phyloP scores from a whole-genome alignment of 208 protist species.

The Leishmania braziliensis region DNA sequence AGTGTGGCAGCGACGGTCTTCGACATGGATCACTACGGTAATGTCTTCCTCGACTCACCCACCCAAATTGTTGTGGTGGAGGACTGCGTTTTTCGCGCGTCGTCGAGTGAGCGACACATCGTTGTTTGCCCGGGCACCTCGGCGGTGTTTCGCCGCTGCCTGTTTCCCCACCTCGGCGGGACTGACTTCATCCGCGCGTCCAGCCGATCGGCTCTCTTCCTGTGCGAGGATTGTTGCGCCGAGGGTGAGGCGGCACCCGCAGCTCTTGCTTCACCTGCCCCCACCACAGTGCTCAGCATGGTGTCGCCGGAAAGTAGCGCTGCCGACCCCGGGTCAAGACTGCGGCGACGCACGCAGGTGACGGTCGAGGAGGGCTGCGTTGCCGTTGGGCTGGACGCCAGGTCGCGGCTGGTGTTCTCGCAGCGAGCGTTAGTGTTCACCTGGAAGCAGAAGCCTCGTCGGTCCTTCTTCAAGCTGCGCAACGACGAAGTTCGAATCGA shows the following conservation, averaged over 20 bases:
- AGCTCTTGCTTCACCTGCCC: not conserved
- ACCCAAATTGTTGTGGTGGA: slow-evolving; percentile 49
- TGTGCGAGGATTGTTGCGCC: slow-evolving; percentile 32
- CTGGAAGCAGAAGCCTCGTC: slow-evolving; percentile 19
- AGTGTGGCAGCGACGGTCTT: slow-evolving; percentile 18
- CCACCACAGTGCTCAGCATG: slow-evolving; percentile 2
- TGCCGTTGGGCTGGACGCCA: slow-evolving; percentile 18
- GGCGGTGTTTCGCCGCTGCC: slow-evolving; percentile 56
- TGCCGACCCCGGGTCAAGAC: not conserved
- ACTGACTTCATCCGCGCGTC: slow-evolving; percentile 28
- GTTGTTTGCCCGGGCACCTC: slow-evolving; percentile 41
- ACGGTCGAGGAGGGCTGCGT: slow-evolving; percentile 26
- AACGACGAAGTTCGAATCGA: slow-evolving; percentile 27
- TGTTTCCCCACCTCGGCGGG: slow-evolving; percentile 28
- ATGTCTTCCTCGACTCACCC: slow-evolving; percentile 48
- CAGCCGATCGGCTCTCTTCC: slow-evolving; percentile 11
- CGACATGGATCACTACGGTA: slow-evolving; percentile 44
- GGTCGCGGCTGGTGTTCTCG: slow-evolving; percentile 11
- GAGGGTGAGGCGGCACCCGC: slow-evolving; percentile 1
- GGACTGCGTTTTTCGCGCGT: slow-evolving; percentile 43
- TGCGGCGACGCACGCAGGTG: slow-evolving; percentile 17
- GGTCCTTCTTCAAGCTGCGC: slow-evolving; percentile 23
- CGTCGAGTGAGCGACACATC: slow-evolving; percentile 36
- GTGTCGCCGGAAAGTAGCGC: not conserved
- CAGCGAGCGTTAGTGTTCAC: slow-evolving; percentile 19